Base-by-base conservation (phyloP, 768 basidiomycete genomes). In the Boletus speciosus region DNA sequence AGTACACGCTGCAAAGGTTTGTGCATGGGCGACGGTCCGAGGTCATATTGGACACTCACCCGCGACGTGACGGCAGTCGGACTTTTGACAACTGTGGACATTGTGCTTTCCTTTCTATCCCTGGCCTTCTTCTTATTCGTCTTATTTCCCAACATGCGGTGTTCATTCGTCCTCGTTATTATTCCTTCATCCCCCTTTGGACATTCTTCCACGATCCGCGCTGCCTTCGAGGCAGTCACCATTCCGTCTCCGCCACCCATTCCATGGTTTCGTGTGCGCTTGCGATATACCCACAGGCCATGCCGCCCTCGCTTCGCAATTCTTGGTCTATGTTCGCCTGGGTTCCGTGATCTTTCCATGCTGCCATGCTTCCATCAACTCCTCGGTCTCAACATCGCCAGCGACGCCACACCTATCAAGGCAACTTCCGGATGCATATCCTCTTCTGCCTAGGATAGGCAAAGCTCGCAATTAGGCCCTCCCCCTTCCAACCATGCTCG, bases 71-170 rank as follows among this genome's bases (percentile, higher is more conserved):
- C 47, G 55, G 61, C 65, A 67, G 61, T 65, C 59, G 59, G 64
- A 64, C 61, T 60, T 65, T 58, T 45, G 57, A 53, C 56, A 50
- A 59, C 51, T 54, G 48, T 54, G 58, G 62, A 67, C 61, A 59
- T 58, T 62, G 27, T 53, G 56, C 45, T 63, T 63, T 63, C 64
- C 58, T 65, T 57, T 61, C 50, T 44, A 43, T 64, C 50, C 5
- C 46, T 55, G 47, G 35, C 38, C 51, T 2, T 47, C 55, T 55
- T 55, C 61, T 66, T 56, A 61, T 64, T 58, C 54, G 49, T 56
- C 56, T 57, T 57, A 63, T 60, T 64, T 62, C 58, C 53, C 60
- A 52, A 59, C 62, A 64, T 68, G 60, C 49, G 57, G 58, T 60
- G 47, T 57, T 57, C 55, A 52, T 59, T 59, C 61, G 41, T 53